Evolutionary conservation across 1,284 basidiomycete genomes (phyloP).

Genomic region (Gastroboletus turbinatus): DNA sequence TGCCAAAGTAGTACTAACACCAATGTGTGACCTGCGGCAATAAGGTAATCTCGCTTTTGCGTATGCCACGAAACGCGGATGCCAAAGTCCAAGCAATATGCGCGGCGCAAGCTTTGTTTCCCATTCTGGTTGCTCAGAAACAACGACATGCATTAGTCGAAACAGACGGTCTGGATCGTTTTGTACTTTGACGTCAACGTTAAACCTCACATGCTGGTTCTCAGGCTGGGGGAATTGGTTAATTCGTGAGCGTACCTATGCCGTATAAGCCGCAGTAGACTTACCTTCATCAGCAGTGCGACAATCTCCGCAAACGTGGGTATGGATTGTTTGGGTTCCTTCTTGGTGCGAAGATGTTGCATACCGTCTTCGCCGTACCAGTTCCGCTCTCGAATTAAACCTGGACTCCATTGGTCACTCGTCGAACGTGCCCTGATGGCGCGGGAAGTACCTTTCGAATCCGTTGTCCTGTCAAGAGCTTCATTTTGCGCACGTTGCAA

Average conservation of each 20-base stretch:
- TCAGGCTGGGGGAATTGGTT: conserved; percentile 55
- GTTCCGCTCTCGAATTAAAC: conserved; percentile 64
- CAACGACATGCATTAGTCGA: conserved; percentile 75
- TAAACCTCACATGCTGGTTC: conserved; percentile 84
- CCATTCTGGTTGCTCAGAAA: conserved; percentile 75
- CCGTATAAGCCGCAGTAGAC: conserved; percentile 21
- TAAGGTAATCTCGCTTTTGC: conserved; percentile 80
- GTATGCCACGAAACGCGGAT: conserved; percentile 83
- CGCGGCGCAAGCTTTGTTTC: conserved; percentile 83
- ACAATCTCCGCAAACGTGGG: conserved; percentile 87
- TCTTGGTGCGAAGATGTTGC: conserved; percentile 79
- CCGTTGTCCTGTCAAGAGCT: conserved; percentile 70
- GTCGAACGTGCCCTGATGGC: conserved; percentile 21
- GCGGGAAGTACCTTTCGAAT: conserved; percentile 54
- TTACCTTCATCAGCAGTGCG: conserved; percentile 75
- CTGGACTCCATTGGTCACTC: conserved; percentile 38
- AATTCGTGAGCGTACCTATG: conserved; percentile 7
- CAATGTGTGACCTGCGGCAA: conserved; percentile 86
- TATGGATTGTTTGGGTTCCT: conserved; percentile 82
- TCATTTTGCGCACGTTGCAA: conserved; percentile 21
- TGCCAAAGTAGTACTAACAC: conserved; percentile 66
- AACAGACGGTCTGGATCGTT: conserved; percentile 91
- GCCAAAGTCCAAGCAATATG: conserved; percentile 90
- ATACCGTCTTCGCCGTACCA: conserved; percentile 78
- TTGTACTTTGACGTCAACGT: conserved; percentile 93